Percentiles rank a stretch among this genome's conserved stretches.
phyloP scores from a whole-genome alignment of 192 early-diverging fungal genomes.

The Backusella australiensis region DNA sequence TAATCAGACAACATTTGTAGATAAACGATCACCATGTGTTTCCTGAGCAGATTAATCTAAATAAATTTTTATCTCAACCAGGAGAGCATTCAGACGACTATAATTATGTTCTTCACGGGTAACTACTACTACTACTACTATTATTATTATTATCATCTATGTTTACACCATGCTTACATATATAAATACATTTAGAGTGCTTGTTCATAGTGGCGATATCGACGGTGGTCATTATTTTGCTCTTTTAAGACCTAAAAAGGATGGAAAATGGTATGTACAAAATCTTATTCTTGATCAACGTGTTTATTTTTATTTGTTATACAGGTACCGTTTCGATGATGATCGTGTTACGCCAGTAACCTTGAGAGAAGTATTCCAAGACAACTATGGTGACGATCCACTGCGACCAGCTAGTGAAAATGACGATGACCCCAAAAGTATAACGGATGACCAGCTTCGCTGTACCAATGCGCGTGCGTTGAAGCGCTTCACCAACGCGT shows the following conservation, averaged over 20 bases:
- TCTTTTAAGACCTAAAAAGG: slow-evolving; percentile 75
- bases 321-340: slow-evolving; percentile 88
- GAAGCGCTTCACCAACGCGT: slow-evolving; percentile 95
- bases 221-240: slow-evolving; percentile 96
- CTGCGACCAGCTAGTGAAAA: slow-evolving; percentile 26
- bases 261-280: slow-evolving; percentile 67
- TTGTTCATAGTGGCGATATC: slow-evolving; percentile 94
- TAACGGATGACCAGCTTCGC: neutral
- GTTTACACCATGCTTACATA: neutral
- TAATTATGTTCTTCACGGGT: slow-evolving; percentile 19
- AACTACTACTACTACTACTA: neutral
- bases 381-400: slow-evolving; percentile 91
- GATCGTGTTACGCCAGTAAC: slow-evolving; percentile 85
- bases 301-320: neutral
- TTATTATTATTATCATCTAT: neutral
- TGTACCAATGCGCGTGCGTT: slow-evolving; percentile 11
- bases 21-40: slow-evolving; percentile 86
- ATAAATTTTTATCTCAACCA: slow-evolving; percentile 7
- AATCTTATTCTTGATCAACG: neutral
- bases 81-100: neutral
- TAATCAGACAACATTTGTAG: slow-evolving; percentile 17
- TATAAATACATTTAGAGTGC: slow-evolving; percentile 53
- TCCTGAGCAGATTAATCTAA: slow-evolving; percentile 13
- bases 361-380: slow-evolving; percentile 84
- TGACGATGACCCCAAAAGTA: neutral